Evolutionary conservation across 208 protist species (phyloP), one percentile per base, ranked within the genome.

Genomic region (Novymonas esmeraldas): DNA sequence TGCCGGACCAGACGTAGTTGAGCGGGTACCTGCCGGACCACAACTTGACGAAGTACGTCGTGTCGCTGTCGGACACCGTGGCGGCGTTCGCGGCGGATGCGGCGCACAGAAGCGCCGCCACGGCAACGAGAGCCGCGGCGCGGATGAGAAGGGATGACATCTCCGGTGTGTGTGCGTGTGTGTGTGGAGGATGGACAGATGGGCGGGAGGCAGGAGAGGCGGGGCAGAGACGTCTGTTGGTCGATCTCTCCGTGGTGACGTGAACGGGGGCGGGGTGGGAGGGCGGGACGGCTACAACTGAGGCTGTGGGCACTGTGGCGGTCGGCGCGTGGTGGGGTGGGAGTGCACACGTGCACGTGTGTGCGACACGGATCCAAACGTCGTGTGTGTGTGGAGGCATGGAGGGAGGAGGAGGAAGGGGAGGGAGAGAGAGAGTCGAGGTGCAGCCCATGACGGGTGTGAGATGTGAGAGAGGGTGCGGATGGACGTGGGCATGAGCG

Each of bases 1-100:
- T 73, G 26, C 67, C 68, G 29, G 61, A 55, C 79, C 79, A 84
- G 26, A 84, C 61, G 39, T 67, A 70, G 28, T 76, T 73, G 38
- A 70, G 48, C 6, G 64, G 69, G 66, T 58, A 65, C 50, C 42
- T 59, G 34, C 57, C 51, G 16, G 70, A 61, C 51, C 64, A 70
- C 42, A 62, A 60, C 33, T 39, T 29, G 29, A 82, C 48, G 62
- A 82, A 82, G 38, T 70, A 66, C 59, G 65, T 50, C 45, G 68
- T 81, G 69, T 72, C 64, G 46, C 7, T 39, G 63, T 76, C 70
- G 10, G 46, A 14, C n/a, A 76, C 44, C 28, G 64, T 46, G 54
- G 52, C 22, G 31, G 52, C 45, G 20, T 33, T 18, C 44, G 24
- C 16, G 50, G 26, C 11, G 29, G 31, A 2, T 22, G 36, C 46